Evolutionary conservation across 345 rosid genomes (phyloP), one percentile per base, ranked within the genome.

Genomic region (Erysimum cheiranthoides): DNA sequence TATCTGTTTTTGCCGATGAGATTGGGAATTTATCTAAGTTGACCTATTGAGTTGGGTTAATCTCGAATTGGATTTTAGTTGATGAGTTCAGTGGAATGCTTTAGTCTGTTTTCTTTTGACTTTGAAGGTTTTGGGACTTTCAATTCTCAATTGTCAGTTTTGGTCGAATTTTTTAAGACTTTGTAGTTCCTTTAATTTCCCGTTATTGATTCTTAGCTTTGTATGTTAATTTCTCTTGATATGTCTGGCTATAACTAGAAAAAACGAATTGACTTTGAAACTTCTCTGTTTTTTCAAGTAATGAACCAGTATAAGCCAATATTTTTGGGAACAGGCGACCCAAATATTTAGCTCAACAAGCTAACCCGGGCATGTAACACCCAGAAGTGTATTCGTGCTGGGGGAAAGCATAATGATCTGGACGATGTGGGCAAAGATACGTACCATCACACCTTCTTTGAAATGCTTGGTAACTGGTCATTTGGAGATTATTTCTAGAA

Each of bases 361-460:
- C 84, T 92, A 13, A 73, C 81, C 0, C 87, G 98, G 12, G 96
- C 97, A 14, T 92, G 88, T 84, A 89, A 92, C 82, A 92, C 98
- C 21, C 99, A 95, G 66, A 95, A 95, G 87, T 95, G 97, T 75
- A 95, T 95, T 39, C 91, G 98, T 13, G 99, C 99, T 3, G 99
- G 98, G 28, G 99, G 97, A 39, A 95, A 95, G 82, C 98, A 95
- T 76, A 95, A 95, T 63, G 99, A 95, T 79, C 89, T 95, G 3
- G 99, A 95, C 39, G 99, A 95, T 78, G 99, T 95, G 4, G 99
- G 99, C 36, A 92, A 95, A 75, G 98, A 91, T 61, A 93, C 96
- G 25, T 93, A 93, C 71, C 97, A 90, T 74, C 97, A 93, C 68
- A 91, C 97, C 17, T 91, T 90, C 90, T 93, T 91, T 78, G 97